Conservation (phyloP, 75 land plant genomes). For the Cupressus sempervirens region DNA sequence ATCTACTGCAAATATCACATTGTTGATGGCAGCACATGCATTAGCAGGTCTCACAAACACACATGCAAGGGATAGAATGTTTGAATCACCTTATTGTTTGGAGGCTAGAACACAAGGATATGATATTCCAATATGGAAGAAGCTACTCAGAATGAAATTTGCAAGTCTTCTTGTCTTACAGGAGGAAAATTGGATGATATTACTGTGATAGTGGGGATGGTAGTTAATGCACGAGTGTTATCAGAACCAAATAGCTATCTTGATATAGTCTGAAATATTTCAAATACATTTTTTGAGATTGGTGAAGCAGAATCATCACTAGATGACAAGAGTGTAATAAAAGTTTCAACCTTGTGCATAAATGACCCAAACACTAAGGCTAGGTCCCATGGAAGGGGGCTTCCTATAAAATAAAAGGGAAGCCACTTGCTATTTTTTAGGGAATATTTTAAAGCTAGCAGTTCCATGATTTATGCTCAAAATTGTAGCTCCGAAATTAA, state of each 20-base stretch:
- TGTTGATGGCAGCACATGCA: constrained; percentile 81
- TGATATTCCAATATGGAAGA: constrained; percentile 80
- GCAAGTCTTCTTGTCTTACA: constrained; percentile 31
- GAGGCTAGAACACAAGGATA: constrained; percentile 91
- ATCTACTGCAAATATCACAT: too few relatives aligned
- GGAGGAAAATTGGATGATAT: constrained; percentile 97
- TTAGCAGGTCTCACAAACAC: constrained; percentile 69
- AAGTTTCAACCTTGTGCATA: too few relatives aligned
- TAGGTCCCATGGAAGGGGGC: too few relatives aligned
- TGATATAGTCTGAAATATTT: background rate
- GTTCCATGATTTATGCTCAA: too few relatives aligned
- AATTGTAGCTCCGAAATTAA: too few relatives aligned
- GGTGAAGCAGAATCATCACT: background rate
- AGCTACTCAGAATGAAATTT: constrained; percentile 70
- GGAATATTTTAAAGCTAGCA: too few relatives aligned
- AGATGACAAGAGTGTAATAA: background rate
- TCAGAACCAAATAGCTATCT: background rate
- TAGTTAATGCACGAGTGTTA: constrained; percentile 21
- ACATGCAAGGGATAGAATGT: constrained; percentile 63
- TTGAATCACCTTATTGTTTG: constrained; percentile 80
- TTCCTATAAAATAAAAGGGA: too few relatives aligned
- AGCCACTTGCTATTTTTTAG: too few relatives aligned
- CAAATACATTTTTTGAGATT: background rate
- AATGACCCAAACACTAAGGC: too few relatives aligned
- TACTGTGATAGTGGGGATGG: constrained; percentile 72